A percentile compares a stretch with the other conserved stretches of the same genome.
These are phyloP conservation scores for Helichrysum umbraculigerum DNA, from an alignment of 129 eudicot species.

Conservation along the genomic window DNA sequence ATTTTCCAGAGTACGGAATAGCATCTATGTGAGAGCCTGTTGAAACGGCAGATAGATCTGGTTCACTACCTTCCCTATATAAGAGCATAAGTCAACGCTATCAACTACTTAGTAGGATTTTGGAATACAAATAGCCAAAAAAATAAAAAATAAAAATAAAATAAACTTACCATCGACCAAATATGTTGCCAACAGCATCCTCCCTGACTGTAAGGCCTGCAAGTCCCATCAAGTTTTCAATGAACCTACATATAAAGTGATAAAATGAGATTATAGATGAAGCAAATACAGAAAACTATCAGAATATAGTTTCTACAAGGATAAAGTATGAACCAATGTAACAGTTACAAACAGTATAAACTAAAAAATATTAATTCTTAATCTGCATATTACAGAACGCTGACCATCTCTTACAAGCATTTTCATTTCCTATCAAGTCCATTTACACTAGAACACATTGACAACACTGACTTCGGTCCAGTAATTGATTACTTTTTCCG, in stretches of 20 bases:
- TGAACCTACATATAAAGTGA: slow-evolving; percentile 52
- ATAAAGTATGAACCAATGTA: not conserved
- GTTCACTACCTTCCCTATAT: slow-evolving; percentile 83
- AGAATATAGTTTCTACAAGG: too few species aligned
- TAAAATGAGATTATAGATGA: not conserved
- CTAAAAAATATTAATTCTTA: not conserved
- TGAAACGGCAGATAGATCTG: slow-evolving; percentile 65
- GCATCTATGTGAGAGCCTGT: slow-evolving; percentile 98
- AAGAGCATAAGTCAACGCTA: slow-evolving; percentile 26
- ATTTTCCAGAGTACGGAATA: slow-evolving; percentile 96
- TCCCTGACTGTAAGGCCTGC: slow-evolving; percentile 94
- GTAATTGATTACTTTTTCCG: not conserved
- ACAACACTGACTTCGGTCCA: not conserved
- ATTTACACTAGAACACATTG: not conserved
- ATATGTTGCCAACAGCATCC: slow-evolving; percentile 95
- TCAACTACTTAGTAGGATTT: not conserved
- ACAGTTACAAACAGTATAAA: not conserved
- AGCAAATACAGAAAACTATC: not conserved
- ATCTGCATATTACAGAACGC: not conserved
- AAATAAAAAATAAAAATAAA: not conserved
- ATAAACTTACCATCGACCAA: slow-evolving; percentile 83
- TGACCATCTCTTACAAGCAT: not conserved
- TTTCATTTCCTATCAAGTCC: not conserved
- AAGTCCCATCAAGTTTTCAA: slow-evolving; percentile 68
- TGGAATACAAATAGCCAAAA: not conserved